Evolutionary conservation across 2,329 filamentous ascomycete genomes (phyloP).

Genomic region (Claviceps spartinae): DNA sequence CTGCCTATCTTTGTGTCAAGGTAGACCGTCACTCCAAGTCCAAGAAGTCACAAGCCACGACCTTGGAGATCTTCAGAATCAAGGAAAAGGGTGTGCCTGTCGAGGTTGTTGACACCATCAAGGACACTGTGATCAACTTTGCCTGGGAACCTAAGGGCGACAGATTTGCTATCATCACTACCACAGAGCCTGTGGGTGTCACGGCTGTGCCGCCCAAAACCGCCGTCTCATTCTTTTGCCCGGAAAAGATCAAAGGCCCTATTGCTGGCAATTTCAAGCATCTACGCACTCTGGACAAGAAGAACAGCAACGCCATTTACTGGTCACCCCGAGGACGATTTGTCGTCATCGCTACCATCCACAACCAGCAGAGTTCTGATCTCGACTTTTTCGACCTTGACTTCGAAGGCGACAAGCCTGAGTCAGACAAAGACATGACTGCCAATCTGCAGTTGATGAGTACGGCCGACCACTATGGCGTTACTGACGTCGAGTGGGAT

Average conservation of each 20-base stretch:
- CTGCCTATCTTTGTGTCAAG: conserved; percentile 91
- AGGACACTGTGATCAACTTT: conserved; percentile 98
- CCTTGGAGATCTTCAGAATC: conserved; percentile 95
- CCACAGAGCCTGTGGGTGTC: conserved; percentile 64
- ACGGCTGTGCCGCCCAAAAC: conserved; percentile 87
- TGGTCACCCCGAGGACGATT: conserved; percentile 95
- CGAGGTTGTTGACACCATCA: conserved; percentile 93
- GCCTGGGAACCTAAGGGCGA: conserved; percentile 98
- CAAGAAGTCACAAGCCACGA: conserved; percentile 94
- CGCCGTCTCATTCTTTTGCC: conserved; percentile 87
- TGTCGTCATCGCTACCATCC: conserved; percentile 83
- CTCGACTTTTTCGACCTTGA: conserved; percentile 97
- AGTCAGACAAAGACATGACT: conserved; percentile 83
- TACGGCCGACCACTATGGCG: conserved; percentile 86
- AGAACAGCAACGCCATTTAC: conserved; percentile 99
- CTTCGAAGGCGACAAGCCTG: conserved; percentile 92
- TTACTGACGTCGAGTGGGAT: conserved; percentile 97
- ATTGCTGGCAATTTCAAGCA: conserved; percentile 89
- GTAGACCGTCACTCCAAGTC: conserved; percentile 98
- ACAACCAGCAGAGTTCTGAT: conserved; percentile 85
- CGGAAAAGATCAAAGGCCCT: conserved; percentile 79
- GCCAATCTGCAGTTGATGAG: conserved; percentile 94
- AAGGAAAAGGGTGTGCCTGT: conserved; percentile 96
- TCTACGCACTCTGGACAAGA: conserved; percentile 90
- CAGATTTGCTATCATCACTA: conserved; percentile 93